phyloP scores from a whole-genome alignment of 176 grass and related monocot genomes.

The Zizania latifolia region DNA sequence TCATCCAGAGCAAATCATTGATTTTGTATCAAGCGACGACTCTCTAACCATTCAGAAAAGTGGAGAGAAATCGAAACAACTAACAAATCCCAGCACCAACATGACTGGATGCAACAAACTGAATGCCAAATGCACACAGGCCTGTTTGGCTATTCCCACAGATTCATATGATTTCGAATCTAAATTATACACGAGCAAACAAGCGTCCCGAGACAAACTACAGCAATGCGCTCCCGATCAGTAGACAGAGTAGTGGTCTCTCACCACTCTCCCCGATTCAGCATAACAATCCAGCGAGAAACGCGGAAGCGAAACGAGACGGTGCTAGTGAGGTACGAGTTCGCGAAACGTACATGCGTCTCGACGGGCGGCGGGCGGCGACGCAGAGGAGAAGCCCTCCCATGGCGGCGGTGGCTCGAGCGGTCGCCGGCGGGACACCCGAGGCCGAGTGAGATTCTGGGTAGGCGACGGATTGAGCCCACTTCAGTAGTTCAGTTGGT shows the following conservation, averaged over 20 bases:
- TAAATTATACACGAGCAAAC: too few species aligned
- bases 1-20: not conserved
- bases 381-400: too few species aligned
- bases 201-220: too few species aligned
- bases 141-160: too few species aligned
- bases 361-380: not conserved
- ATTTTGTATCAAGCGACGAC: not conserved
- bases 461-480: too few species aligned
- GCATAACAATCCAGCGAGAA: not conserved
- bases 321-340: not conserved
- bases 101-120: not conserved
- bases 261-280: too few species aligned
- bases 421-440: slow-evolving; percentile 3
- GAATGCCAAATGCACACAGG: not conserved
- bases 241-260: too few species aligned
- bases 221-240: too few species aligned
- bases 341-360: not conserved
- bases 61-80: not conserved
- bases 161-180: too few species aligned
- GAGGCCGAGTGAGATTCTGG: too few species aligned
- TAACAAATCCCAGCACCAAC: not conserved
- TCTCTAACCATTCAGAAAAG: not conserved
- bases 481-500: too few species aligned
- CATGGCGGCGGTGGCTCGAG: not conserved
- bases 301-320: not conserved